Evolutionary conservation across 495 filamentous ascomycete genomes (phyloP).

Genomic region (Penicillium waksmanii): DNA sequence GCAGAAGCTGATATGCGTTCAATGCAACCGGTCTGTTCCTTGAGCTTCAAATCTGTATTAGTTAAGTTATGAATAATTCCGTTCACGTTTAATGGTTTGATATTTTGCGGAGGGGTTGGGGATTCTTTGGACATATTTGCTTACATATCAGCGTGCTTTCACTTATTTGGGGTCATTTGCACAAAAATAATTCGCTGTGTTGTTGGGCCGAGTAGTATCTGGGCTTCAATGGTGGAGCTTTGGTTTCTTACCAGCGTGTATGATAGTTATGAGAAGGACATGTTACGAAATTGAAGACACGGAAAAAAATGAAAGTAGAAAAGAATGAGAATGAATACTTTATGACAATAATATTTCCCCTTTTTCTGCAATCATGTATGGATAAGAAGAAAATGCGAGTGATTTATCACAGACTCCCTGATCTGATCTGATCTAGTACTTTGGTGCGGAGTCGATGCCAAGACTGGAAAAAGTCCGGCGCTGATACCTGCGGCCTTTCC

Average conservation of each 20-base stretch:
- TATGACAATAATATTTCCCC: no score
- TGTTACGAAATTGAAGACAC: no score
- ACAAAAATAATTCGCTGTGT: no score
- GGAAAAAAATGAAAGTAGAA: no score
- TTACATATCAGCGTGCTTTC: not conserved
- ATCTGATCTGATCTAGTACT: no score
- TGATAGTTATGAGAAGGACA: no score
- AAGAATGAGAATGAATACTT: no score
- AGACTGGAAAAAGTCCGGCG: conserved; percentile 37
- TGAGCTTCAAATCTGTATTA: conserved; percentile 9
- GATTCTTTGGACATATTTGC: conserved; percentile 1
- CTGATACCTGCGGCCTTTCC: conserved; percentile 22
- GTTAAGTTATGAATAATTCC: not conserved
- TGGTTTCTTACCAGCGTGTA: no score
- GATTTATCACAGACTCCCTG: no score
- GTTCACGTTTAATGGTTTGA: conserved; percentile 6
- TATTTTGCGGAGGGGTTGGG: not conserved
- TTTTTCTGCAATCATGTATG: no score
- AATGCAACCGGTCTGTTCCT: conserved; percentile 43
- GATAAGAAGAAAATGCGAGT: no score
- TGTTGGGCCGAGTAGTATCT: not conserved
- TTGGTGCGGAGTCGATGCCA: conserved; percentile 21
- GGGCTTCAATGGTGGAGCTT: no score
- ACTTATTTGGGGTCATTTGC: not conserved
- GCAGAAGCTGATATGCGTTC: conserved; percentile 56